These are phyloP conservation scores for Hypoxylon rickii DNA, from an alignment of 495 filamentous ascomycete genomes.

Conservation along the genomic window DNA sequence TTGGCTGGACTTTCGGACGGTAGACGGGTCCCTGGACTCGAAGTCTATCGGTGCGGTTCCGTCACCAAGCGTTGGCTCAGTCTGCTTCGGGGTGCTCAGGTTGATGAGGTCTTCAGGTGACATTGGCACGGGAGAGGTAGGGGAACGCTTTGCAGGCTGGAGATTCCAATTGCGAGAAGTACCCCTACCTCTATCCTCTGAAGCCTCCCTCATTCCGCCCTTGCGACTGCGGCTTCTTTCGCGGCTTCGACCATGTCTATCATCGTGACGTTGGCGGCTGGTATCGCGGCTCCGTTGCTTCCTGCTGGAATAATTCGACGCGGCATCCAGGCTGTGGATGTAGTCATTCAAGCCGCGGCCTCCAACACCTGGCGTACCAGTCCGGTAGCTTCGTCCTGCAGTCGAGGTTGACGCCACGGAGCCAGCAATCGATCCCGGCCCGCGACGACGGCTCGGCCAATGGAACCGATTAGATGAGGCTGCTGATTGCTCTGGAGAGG, in stretches of 20 bases:
- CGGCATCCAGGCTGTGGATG: conserved; percentile 82
- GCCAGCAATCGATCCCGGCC: conserved; percentile 52
- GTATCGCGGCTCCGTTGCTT: conserved; percentile 57
- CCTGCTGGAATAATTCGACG: conserved; percentile 63
- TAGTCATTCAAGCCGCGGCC: conserved; percentile 80
- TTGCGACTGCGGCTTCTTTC: conserved; percentile 57
- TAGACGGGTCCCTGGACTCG: conserved; percentile 44
- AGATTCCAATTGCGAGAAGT: conserved; percentile 68
- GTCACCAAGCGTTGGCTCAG: conserved; percentile 23
- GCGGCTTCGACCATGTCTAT: conserved; percentile 49
- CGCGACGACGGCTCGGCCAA: conserved; percentile 52
- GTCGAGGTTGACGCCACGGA: conserved; percentile 50
- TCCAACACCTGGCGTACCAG: conserved; percentile 42
- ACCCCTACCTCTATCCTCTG: conserved; percentile 69
- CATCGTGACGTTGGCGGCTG: conserved; percentile 61
- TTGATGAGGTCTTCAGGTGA: conserved; percentile 79
- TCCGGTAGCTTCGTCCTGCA: conserved; percentile 46
- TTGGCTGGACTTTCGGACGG: conserved; percentile 46
- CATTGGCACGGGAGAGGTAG: conserved; percentile 90
- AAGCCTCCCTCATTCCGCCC: conserved; percentile 60
- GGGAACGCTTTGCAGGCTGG: conserved; percentile 79
- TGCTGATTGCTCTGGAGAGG: conserved; percentile 54
- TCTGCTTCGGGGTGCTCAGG: conserved; percentile 51
- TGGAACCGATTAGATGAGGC: conserved; percentile 49
- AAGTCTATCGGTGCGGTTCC: conserved; percentile 14